Conservation (phyloP, 768 basidiomycete genomes). For the Leccinum barrowsii region DNA sequence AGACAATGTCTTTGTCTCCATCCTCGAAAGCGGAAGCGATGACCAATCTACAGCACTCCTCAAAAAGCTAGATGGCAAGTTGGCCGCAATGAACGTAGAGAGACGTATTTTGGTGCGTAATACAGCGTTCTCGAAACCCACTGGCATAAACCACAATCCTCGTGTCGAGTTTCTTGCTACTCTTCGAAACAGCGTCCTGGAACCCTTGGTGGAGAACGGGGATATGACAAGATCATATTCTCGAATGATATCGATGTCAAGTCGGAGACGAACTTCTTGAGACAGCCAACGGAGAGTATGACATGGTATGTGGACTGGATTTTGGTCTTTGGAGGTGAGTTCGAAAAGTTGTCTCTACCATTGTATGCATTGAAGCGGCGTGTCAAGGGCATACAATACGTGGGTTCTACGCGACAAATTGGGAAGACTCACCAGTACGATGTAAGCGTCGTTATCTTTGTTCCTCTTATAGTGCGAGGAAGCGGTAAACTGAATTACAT, state of each 20-base stretch:
- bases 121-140: slow-evolving; percentile 5
- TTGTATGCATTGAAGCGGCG: not conserved
- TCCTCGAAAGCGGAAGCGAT: slow-evolving; percentile 36
- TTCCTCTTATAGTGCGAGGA: not conserved
- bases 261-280: slow-evolving; percentile 39
- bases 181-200: slow-evolving; percentile 40
- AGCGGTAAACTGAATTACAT: not conserved
- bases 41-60: slow-evolving; percentile 14
- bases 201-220: slow-evolving; percentile 37
- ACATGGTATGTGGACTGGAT: slow-evolving; percentile 44
- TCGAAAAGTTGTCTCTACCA: slow-evolving; percentile 3
- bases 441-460: slow-evolving; percentile 1
- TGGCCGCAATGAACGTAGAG: slow-evolving; percentile 9
- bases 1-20: slow-evolving; percentile 40
- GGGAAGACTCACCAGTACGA: slow-evolving; percentile 10
- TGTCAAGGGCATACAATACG: slow-evolving; percentile 17
- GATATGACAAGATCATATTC: slow-evolving; percentile 39
- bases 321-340: slow-evolving; percentile 31
- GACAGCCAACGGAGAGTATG: slow-evolving; percentile 37
- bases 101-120: slow-evolving; percentile 13
- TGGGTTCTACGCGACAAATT: slow-evolving; percentile 23
- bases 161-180: slow-evolving; percentile 12
- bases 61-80: slow-evolving; percentile 2
- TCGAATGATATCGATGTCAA: slow-evolving; percentile 41
- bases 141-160: not conserved